A percentile compares a stretch with the other conserved stretches of the same genome.
Conservation (phyloP, 176 grass and related monocot species). For the Juncus inflexus region DNA sequence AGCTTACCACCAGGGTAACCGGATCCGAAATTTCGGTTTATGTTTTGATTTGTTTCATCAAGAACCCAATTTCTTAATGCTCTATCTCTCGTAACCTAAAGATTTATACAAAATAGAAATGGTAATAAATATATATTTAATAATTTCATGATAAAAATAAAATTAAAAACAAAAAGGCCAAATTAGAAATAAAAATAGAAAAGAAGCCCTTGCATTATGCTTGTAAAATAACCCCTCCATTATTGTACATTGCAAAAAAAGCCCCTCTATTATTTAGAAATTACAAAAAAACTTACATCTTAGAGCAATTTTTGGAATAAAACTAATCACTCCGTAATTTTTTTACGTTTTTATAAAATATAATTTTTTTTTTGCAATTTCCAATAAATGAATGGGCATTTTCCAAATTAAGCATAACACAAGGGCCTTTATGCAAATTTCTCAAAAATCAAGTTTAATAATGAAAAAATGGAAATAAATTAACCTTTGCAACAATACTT, state of each 20-base stretch:
- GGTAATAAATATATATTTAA: too few species aligned
- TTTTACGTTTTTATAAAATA: too few species aligned
- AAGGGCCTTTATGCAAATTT: too few species aligned
- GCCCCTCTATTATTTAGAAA: too few species aligned
- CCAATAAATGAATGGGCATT: not conserved
- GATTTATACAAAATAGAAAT: not conserved
- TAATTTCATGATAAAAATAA: not conserved
- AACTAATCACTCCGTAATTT: not conserved
- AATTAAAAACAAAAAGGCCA: not conserved
- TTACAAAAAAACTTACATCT: too few species aligned
- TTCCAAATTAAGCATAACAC: not conserved
- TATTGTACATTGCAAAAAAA: too few species aligned
- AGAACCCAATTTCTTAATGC: constrained; percentile 70
- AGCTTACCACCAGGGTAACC: constrained; percentile 84
- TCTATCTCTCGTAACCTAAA: constrained; percentile 84
- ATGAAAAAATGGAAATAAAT: too few species aligned
- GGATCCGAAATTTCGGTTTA: constrained; percentile 89
- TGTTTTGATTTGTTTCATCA: constrained; percentile 69
- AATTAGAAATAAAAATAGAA: not conserved
- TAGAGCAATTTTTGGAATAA: too few species aligned
- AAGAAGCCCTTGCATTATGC: too few species aligned
- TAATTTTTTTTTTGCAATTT: too few species aligned
- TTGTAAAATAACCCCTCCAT: too few species aligned
- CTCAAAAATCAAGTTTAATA: too few species aligned
- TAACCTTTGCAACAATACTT: constrained; percentile 95